Evolutionary conservation across 2,329 filamentous ascomycete species (phyloP), one percentile per base, ranked within the genome.

Genomic region (Parafenestella ontariensis): DNA sequence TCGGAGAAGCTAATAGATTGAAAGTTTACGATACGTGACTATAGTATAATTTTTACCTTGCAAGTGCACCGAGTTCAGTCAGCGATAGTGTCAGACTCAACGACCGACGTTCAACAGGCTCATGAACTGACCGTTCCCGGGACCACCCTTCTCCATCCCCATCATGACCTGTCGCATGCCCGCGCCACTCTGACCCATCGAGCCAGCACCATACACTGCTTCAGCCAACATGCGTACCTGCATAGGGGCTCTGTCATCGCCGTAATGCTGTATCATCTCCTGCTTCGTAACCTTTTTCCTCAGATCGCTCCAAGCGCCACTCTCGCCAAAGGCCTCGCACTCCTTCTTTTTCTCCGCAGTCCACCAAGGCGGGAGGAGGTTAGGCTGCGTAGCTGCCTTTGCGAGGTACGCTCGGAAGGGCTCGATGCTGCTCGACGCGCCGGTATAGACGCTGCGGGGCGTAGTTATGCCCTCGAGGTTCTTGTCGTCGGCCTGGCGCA

Each of bases 171-270:
- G 39, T 18, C 62, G 51, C 64, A 68, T 64, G 5, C 0, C 46
- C 18, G 41, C 43, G 2, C 65, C 63, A 36, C 54, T 39, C 45
- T 61, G 48, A 0, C 66, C 66, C 33, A 57, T 57, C 9, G 61
- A 52, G 1, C 61, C 61, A 2, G 18, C 43, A 1, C 61, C 54
- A 41, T 66, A 67, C 2, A 66, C 58, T 7, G 41, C 47, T 24
- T 68, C 64, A 0, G 48, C 66, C 20, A 71, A 47, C 65, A 73
- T 66, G 28, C 64, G 44, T 47, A 71, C 33, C 52, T 71, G 69
- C 65, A 71, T 66, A 5, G 66, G 63, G 54, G 64, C 61, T 47
- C 52, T 58, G 0, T 53, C 18, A 17, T 66, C 54, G 8, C 58
- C 61, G 52, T 72, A 72, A 33, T 66, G 64, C 17, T 56, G 29